Conservation (phyloP, 208 protist species). For the Acanthamoeba royreba region DNA sequence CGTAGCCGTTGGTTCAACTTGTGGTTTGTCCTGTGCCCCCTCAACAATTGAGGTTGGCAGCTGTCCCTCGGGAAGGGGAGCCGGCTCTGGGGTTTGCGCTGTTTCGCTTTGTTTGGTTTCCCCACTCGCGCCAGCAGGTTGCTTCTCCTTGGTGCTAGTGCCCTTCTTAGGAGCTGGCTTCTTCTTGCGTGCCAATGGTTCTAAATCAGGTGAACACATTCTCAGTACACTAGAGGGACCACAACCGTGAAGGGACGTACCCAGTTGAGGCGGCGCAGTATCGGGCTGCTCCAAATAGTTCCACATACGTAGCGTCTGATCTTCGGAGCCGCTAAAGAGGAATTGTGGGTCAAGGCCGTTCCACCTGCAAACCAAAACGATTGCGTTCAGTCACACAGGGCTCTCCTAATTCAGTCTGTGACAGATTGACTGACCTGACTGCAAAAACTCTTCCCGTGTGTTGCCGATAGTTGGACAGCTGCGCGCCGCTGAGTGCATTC, state of each 20-base stretch:
- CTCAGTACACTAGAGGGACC: background rate
- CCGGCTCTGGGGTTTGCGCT: background rate
- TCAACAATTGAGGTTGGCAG: no score
- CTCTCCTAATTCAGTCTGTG: background rate
- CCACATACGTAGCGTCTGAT: background rate
- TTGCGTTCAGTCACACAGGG: background rate
- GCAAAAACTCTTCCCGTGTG: background rate
- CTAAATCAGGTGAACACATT: background rate
- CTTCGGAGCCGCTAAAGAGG: slow-evolving; percentile 17
- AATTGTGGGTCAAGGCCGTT: background rate
- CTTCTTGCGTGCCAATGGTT: background rate
- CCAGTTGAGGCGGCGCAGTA: background rate
- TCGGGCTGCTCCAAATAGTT: background rate
- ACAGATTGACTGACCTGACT: background rate
- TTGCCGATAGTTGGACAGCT: background rate
- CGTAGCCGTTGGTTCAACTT: background rate
- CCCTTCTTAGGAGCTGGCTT: background rate
- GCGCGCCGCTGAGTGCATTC: background rate
- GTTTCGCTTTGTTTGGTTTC: background rate
- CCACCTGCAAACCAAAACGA: background rate
- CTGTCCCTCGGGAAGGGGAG: background rate
- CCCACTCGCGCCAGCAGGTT: no score
- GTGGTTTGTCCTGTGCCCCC: background rate
- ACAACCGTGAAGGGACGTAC: background rate
- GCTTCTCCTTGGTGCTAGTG: background rate